Evolutionary conservation across 345 rosid genomes (phyloP).

Genomic region (Euphorbia tirucalli): DNA sequence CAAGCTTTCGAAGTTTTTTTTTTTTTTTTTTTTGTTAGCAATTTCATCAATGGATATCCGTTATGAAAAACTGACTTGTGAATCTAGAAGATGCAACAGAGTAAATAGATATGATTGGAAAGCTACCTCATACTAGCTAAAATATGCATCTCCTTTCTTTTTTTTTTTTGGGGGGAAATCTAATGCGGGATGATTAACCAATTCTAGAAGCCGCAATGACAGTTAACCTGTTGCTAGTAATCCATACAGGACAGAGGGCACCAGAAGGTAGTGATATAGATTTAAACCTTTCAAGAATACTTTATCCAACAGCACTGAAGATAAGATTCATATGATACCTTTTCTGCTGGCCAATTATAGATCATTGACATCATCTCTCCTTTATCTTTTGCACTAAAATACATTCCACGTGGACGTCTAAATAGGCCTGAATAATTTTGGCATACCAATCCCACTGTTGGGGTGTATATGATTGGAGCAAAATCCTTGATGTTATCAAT

Average conservation of each 20-base stretch:
- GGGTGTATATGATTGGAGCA: constrained; percentile 93
- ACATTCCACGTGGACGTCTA: constrained; percentile 99
- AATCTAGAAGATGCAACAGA: not conserved
- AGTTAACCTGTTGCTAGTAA: not conserved
- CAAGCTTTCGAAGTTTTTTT: too few species aligned
- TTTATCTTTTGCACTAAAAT: constrained; percentile 97
- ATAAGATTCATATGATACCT: constrained; percentile 39
- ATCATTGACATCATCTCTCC: constrained; percentile 99
- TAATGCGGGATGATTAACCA: not conserved
- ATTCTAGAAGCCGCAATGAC: not conserved
- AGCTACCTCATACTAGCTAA: not conserved
- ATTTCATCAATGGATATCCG: not conserved
- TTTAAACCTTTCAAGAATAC: not conserved
- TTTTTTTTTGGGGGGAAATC: too few species aligned
- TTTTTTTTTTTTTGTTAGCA: too few species aligned
- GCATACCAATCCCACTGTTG: constrained; percentile 94
- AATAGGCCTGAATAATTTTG: constrained; percentile 96
- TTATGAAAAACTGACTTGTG: not conserved
- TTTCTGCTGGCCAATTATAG: constrained; percentile 85
- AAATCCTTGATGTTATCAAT: constrained; percentile 91
- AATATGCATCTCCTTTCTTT: too few species aligned
- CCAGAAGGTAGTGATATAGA: not conserved
- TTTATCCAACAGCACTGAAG: not conserved
- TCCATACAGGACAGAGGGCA: too few species aligned
- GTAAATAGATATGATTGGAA: not conserved